Evolutionary conservation across 2,329 filamentous ascomycete genomes (phyloP), one percentile per base, ranked within the genome.

Genomic region (Trichoderma sp.): DNA sequence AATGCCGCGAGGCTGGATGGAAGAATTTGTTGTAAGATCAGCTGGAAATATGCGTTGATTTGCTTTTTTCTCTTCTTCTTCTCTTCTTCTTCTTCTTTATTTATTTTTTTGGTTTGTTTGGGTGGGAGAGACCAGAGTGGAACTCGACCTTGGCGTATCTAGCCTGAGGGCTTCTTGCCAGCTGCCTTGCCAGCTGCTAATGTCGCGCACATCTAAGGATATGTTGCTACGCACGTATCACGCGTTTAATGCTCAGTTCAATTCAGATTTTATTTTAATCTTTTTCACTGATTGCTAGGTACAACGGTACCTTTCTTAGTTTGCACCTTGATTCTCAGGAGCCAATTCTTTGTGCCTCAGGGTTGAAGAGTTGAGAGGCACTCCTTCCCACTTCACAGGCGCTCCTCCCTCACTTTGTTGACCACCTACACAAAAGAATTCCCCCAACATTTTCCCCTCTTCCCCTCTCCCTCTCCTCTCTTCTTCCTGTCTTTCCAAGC

Each of bases 1-100:
- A 78, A 64, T 80, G 79, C 62, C 78, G 78, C 29, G 78, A 79
- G 53, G 78, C 78, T 16, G 79, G 79, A 27, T 80, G 78, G 65
- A 78, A 77, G 62, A 78, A 71, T 18, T 65, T 80, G 45, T 75
- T 80, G 75, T 80, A 76, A 78, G 21, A n/a, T 11, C 29, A 24
- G 38, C 60, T 27, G n/a, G 50, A 41, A 64, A 35, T 18, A 21
- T 41, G 21, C 29, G 14, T 12, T 18, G 64, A 21, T 63, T 31
- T 63, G 60, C 31, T 63, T 27, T 14, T 41, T 16, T 5, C 5
- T 33, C 33, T 33, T 14, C 33, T 18, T 18, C 3, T 35, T 14
- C 6, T 45, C 38, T 41, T 41, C 38, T 18, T 41, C 38, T 18
- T 41, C 27, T 27, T 27, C 3, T 41, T 18, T 45, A 16, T n/a